These are phyloP conservation scores for Trichoderma cornu-damae DNA, from an alignment of 2,329 filamentous ascomycete species.

Conservation along the genomic window DNA sequence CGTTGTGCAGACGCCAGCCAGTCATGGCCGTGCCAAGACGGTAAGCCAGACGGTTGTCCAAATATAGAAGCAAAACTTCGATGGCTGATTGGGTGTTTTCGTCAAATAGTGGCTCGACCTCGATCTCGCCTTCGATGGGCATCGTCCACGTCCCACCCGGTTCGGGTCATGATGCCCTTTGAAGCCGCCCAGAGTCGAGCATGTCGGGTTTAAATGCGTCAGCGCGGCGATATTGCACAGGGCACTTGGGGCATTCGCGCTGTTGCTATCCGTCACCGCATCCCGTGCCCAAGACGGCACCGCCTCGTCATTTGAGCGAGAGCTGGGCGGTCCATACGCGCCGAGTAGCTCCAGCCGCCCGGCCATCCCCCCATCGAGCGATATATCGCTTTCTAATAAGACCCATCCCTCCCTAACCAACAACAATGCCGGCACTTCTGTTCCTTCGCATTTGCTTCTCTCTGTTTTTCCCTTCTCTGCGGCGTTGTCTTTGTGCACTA, in stretches of 20 bases:
- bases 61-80: conserved; percentile 33
- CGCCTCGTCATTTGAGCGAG: conserved; percentile 20
- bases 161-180: conserved; percentile 22
- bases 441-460: conserved; percentile 32
- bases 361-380: conserved; percentile 18
- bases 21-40: conserved; percentile 22
- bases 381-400: conserved; percentile 26
- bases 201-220: neutral
- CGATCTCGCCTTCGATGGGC: conserved; percentile 23
- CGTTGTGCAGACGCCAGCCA: conserved; percentile 41
- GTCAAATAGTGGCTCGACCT: conserved; percentile 23
- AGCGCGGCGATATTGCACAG: neutral
- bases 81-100: conserved; percentile 31
- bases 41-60: conserved; percentile 22
- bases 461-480: conserved; percentile 29
- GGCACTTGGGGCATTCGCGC: neutral
- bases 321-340: conserved; percentile 24
- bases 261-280: conserved; percentile 3
- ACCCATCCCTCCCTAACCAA: conserved; percentile 28
- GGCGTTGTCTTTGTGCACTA: conserved; percentile 27
- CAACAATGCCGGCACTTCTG: conserved; percentile 24
- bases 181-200: conserved; percentile 6
- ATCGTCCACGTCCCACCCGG: conserved; percentile 22
- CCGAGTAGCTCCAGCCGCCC: conserved; percentile 28
- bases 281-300: conserved; percentile 15